phyloP scores from a whole-genome alignment of 257 asterid genomes.

The Echites panduratus region DNA sequence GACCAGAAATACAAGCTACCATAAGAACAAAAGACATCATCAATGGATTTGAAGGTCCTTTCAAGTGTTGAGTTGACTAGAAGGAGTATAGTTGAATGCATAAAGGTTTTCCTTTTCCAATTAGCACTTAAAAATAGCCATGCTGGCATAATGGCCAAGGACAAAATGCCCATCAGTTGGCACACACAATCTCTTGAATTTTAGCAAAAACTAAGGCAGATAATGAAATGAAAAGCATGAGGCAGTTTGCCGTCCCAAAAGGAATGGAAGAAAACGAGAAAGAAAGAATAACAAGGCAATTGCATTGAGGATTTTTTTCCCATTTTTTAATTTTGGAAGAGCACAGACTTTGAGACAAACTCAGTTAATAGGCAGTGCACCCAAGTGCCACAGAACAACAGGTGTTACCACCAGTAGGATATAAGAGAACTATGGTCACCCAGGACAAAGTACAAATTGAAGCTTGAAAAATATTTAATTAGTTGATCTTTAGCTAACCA shows the following conservation, averaged over 20 bases:
- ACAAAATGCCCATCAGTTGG: not conserved
- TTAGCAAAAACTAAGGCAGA: not conserved
- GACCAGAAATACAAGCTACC: not conserved
- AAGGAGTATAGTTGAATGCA: not conserved
- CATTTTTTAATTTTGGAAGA: not conserved
- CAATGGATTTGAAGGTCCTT: not conserved
- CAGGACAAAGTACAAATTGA: not conserved
- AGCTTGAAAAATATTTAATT: not conserved
- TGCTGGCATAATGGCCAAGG: not conserved
- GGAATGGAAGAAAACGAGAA: not conserved
- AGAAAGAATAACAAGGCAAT: not conserved
- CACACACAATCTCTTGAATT: not conserved
- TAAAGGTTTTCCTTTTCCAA: not conserved
- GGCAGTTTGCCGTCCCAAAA: not conserved
- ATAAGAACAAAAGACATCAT: not conserved
- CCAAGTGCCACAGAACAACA: not conserved
- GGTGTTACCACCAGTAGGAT: not conserved
- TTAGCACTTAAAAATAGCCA: not conserved
- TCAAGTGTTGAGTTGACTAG: not conserved
- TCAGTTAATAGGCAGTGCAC: not conserved
- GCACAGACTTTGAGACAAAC: not conserved
- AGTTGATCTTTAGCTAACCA: not conserved
- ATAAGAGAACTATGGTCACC: not conserved
- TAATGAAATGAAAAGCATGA: not conserved
- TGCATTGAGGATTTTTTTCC: not conserved